These are phyloP conservation scores for Paecilomyces formosus DNA, from an alignment of 2,329 filamentous ascomycete species.

Conservation along the genomic window DNA sequence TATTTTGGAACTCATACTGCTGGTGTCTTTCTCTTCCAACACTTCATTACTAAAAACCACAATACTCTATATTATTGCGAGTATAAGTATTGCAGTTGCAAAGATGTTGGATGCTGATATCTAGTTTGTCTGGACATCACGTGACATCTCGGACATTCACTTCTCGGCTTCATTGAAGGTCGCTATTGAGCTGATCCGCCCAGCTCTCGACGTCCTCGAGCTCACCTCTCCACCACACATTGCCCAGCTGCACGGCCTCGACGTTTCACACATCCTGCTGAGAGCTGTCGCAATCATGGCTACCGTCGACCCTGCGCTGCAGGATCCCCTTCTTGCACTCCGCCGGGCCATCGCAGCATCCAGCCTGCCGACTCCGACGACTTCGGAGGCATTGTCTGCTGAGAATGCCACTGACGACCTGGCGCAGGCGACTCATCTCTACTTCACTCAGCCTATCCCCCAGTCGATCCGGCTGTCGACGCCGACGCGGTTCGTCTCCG, in stretches of 20 bases:
- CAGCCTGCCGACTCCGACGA: conserved; percentile 65
- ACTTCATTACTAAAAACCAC: no score
- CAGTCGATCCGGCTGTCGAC: conserved; percentile 61
- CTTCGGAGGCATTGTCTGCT: conserved; percentile 55
- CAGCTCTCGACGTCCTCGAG: neutral
- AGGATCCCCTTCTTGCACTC: conserved; percentile 75
- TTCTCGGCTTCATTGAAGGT: neutral
- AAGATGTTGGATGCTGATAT: neutral
- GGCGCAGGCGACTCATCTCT: conserved; percentile 68
- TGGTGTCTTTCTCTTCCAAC: no score
- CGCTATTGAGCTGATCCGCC: neutral
- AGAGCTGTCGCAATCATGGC: conserved; percentile 42
- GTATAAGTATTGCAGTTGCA: neutral
- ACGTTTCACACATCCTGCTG: neutral
- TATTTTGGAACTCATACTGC: no score
- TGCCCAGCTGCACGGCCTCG: neutral
- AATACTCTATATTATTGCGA: no score
- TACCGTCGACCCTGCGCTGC: conserved; percentile 42
- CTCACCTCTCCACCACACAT: neutral
- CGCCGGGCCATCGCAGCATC: conserved; percentile 71
- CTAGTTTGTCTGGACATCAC: neutral
- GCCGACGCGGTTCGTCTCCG: conserved; percentile 81
- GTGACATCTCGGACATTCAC: neutral
- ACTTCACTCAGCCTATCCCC: conserved; percentile 57
- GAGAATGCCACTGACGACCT: conserved; percentile 57